Evolutionary conservation across 768 basidiomycete species (phyloP).

Genomic region (Cubamyces sp.): DNA sequence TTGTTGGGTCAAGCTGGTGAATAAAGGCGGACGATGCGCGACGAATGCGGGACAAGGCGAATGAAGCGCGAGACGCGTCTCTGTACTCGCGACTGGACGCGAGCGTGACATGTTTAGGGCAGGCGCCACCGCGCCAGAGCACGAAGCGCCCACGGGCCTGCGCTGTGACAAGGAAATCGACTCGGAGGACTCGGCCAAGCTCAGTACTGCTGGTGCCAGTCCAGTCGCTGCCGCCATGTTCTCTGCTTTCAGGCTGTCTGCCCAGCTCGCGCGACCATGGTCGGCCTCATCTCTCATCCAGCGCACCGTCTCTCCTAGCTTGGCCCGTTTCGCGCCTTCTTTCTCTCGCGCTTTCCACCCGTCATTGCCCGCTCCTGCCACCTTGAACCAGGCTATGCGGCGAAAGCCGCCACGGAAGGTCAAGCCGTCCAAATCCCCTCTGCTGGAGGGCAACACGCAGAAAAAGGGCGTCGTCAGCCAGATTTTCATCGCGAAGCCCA

Average conservation of each 20-base stretch:
- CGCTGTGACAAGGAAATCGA: slow-evolving; percentile 2
- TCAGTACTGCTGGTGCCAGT: slow-evolving; percentile 13
- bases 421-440: slow-evolving; percentile 68
- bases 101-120: slow-evolving; percentile 33
- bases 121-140: slow-evolving; percentile 28
- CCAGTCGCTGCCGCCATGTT: slow-evolving; percentile 28
- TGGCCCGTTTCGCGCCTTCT: slow-evolving; percentile 6
- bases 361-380: slow-evolving; percentile 59
- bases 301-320: slow-evolving; percentile 10
- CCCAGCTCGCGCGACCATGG: slow-evolving; percentile 21
- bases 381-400: slow-evolving; percentile 88
- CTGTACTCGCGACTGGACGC: slow-evolving; percentile 15
- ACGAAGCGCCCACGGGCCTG: background rate
- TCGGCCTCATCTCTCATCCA: slow-evolving; percentile 15
- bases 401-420: slow-evolving; percentile 60
- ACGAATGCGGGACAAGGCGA: background rate
- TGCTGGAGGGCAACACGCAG: slow-evolving; percentile 80
- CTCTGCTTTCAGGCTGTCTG: slow-evolving; percentile 27
- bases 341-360: slow-evolving; percentile 62
- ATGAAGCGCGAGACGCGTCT: slow-evolving; percentile 33
- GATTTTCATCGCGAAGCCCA: slow-evolving; percentile 82
- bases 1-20: slow-evolving; percentile 14
- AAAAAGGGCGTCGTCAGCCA: slow-evolving; percentile 90
- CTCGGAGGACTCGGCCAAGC: background rate
- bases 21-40: slow-evolving; percentile 11